phyloP scores from a whole-genome alignment of 306 rosid genomes.

The Vicia faba region DNA sequence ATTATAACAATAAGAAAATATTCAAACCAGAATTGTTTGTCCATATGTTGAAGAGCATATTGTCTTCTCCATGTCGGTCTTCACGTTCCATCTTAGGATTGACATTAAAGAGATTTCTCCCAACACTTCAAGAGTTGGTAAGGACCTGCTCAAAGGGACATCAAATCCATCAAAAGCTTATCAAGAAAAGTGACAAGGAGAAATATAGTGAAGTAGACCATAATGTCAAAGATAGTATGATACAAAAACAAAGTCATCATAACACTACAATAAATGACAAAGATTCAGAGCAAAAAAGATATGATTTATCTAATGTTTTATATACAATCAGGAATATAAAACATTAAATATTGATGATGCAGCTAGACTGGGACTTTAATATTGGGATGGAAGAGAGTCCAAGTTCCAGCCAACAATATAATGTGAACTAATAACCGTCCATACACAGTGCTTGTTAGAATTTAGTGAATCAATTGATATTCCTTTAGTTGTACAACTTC shows the following conservation, averaged over 20 bases:
- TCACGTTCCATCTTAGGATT: slow-evolving; percentile 76
- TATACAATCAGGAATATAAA: slow-evolving; percentile 14
- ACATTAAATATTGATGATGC: background rate
- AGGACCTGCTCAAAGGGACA: slow-evolving; percentile 61
- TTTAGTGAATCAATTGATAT: too few species aligned
- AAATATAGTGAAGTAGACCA: slow-evolving; percentile 26
- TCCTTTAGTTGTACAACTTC: too few species aligned
- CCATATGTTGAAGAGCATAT: slow-evolving; percentile 71
- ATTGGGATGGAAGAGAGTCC: slow-evolving; percentile 13
- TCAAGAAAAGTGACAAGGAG: background rate
- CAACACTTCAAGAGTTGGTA: slow-evolving; percentile 71
- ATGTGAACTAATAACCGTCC: slow-evolving; percentile 20
- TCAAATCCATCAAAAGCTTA: slow-evolving; percentile 24
- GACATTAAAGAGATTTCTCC: slow-evolving; percentile 65
- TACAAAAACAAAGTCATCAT: slow-evolving; percentile 19
- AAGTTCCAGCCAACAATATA: slow-evolving; percentile 25
- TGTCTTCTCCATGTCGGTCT: slow-evolving; percentile 65
- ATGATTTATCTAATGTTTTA: slow-evolving; percentile 13
- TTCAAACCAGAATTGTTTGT: slow-evolving; percentile 74
- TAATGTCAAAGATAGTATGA: slow-evolving; percentile 22
- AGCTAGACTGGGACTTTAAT: slow-evolving; percentile 1
- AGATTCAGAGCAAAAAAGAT: slow-evolving; percentile 25
- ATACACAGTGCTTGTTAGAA: slow-evolving; percentile 4
- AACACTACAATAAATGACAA: slow-evolving; percentile 21
- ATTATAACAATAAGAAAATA: slow-evolving; percentile 37